Conservation (phyloP, 805 yeast genomes). For the Millerozyma miso region DNA sequence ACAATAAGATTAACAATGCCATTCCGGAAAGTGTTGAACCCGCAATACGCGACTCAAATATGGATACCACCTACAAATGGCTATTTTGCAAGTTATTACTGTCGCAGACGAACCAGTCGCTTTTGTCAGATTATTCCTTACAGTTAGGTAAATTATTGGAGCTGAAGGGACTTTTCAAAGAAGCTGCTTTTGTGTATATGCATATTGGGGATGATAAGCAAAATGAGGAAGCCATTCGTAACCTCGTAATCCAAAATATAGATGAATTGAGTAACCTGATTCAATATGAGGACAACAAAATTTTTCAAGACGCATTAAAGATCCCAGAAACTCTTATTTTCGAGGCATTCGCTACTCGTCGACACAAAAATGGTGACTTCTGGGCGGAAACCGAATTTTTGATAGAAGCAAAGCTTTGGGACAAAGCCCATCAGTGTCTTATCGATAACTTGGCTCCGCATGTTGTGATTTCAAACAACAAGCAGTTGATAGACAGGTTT, state of each 20-base stretch:
- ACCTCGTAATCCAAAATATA: slow-evolving; percentile 31
- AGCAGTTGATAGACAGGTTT: slow-evolving; percentile 31
- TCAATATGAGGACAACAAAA: slow-evolving; percentile 25
- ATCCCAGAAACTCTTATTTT: slow-evolving; percentile 48
- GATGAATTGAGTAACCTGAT: slow-evolving; percentile 18
- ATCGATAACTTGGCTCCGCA: slow-evolving; percentile 65
- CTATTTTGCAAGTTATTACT: slow-evolving; percentile 41
- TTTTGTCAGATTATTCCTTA: slow-evolving; percentile 18
- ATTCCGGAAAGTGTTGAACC: slow-evolving; percentile 6
- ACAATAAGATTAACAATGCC: slow-evolving; percentile 5
- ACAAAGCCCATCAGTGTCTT: slow-evolving; percentile 60
- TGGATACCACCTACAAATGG: slow-evolving; percentile 49
- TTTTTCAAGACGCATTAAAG: slow-evolving; percentile 34
- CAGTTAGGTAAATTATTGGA: slow-evolving; percentile 49
- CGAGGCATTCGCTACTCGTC: slow-evolving; percentile 58
- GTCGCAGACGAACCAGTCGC: slow-evolving; percentile 6
- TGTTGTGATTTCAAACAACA: slow-evolving; percentile 50
- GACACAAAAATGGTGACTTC: slow-evolving; percentile 46
- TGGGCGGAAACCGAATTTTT: slow-evolving; percentile 59
- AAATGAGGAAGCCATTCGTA: slow-evolving; percentile 39
- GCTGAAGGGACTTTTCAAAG: slow-evolving; percentile 45
- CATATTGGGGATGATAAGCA: slow-evolving; percentile 48
- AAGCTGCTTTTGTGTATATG: slow-evolving; percentile 59
- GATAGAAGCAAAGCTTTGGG: slow-evolving; percentile 55
- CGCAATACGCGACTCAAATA: slow-evolving; percentile 8